A percentile compares a stretch with the other conserved stretches of the same genome.
phyloP scores from a whole-genome alignment of 306 rosid species.

The Vigna trinervia region DNA sequence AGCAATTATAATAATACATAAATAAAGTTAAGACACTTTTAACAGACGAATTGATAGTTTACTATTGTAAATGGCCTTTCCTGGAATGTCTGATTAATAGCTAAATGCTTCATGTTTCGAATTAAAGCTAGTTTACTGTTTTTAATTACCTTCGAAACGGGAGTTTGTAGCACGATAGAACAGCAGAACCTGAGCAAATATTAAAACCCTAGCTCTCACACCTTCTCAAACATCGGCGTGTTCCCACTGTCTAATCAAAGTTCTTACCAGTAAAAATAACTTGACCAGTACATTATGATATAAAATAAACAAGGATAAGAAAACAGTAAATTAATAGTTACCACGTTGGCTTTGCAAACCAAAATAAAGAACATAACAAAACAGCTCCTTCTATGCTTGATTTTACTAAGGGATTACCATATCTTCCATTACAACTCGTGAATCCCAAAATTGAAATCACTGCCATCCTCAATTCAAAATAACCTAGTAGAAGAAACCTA shows the following conservation, averaged over 20 bases:
- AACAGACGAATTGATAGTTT: neutral
- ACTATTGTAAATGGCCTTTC: neutral
- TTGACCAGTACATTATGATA: conserved; percentile 3
- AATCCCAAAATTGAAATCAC: neutral
- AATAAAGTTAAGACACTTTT: too few relatives aligned
- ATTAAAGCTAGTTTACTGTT: neutral
- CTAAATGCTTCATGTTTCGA: neutral
- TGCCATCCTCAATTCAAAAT: neutral
- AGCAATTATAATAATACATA: too few relatives aligned
- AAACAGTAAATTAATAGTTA: conserved; percentile 3
- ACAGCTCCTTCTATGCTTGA: conserved; percentile 34
- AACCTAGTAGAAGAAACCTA: conserved; percentile 47
- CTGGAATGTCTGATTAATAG: neutral
- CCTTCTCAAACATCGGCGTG: neutral
- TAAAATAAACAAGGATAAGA: conserved; percentile 5
- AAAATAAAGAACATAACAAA: conserved; percentile 26
- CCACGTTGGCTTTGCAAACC: conserved; percentile 25
- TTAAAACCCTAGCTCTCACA: neutral
- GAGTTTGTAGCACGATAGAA: neutral
- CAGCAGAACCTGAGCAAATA: neutral
- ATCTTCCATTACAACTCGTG: conserved; percentile 1
- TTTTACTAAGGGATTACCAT: conserved; percentile 15
- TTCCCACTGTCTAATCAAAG: neutral
- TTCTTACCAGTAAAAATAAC: neutral
- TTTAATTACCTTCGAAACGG: neutral